Evolutionary conservation across 441 rosid genomes (phyloP).

Genomic region (Euphorbia neoarborescens): DNA sequence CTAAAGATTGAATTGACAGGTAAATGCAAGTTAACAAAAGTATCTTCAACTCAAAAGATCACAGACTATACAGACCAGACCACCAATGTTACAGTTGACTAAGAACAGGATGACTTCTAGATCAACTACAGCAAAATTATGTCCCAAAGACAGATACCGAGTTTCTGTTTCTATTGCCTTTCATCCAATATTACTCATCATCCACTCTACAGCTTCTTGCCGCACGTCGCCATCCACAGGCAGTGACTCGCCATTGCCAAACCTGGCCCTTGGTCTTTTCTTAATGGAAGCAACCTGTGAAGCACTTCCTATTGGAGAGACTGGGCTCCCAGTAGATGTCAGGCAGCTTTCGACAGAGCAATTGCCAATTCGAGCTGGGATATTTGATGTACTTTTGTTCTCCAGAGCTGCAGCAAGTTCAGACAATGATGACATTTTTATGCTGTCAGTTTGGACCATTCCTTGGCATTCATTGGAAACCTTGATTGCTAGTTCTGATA

Average conservation of each 20-base stretch:
- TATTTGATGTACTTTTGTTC: slow-evolving; percentile 29
- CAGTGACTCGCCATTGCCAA: slow-evolving; percentile 41
- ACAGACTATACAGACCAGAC: slow-evolving; percentile 40
- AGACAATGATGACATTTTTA: slow-evolving; percentile 42
- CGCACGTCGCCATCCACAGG: slow-evolving; percentile 41
- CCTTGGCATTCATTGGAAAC: slow-evolving; percentile 53
- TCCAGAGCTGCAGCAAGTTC: slow-evolving; percentile 63
- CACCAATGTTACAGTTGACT: slow-evolving; percentile 28
- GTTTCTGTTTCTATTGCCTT: not conserved
- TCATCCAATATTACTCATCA: slow-evolving; percentile 55
- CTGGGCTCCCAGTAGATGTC: slow-evolving; percentile 57
- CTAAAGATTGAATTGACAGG: not conserved
- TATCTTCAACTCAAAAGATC: slow-evolving; percentile 22
- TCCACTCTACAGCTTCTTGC: slow-evolving; percentile 71
- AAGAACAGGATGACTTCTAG: no score
- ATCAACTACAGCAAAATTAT: slow-evolving; percentile 18
- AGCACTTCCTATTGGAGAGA: slow-evolving; percentile 38
- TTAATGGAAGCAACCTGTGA: slow-evolving; percentile 40
- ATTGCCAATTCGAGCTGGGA: slow-evolving; percentile 48
- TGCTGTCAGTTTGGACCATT: slow-evolving; percentile 33
- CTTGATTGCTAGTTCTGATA: slow-evolving; percentile 73
- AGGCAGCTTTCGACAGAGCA: slow-evolving; percentile 66
- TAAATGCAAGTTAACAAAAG: slow-evolving; percentile 16
- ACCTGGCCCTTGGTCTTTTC: slow-evolving; percentile 51
- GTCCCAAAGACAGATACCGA: slow-evolving; percentile 13